These are phyloP conservation scores for Ogataea parapolymorpha DNA, from an alignment of 805 yeast species.

Conservation along the genomic window DNA sequence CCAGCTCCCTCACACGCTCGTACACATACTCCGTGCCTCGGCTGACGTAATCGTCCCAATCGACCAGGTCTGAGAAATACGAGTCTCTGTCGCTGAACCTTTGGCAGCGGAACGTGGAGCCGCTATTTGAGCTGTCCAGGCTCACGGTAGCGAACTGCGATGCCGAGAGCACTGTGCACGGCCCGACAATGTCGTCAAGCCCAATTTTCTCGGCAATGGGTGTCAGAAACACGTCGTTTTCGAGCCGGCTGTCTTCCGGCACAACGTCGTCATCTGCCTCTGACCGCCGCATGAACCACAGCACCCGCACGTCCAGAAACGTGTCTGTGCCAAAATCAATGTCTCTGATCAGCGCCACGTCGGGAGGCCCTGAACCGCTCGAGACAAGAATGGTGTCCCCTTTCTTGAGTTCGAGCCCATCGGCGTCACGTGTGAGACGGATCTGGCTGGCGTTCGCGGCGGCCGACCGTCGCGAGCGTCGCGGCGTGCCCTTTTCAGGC, in stretches of 20 bases:
- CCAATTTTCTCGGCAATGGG: slow-evolving; percentile 45
- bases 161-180: slow-evolving; percentile 43
- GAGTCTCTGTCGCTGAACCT: slow-evolving; percentile 39
- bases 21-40: slow-evolving; percentile 32
- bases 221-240: slow-evolving; percentile 54
- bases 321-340: slow-evolving; percentile 48
- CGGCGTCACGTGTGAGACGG: slow-evolving; percentile 40
- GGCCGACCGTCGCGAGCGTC: slow-evolving; percentile 20
- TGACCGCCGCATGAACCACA: slow-evolving; percentile 42
- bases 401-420: slow-evolving; percentile 44
- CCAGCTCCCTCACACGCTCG: slow-evolving; percentile 29
- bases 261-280: slow-evolving; percentile 37
- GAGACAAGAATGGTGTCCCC: slow-evolving; percentile 52
- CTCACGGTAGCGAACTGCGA: slow-evolving; percentile 33
- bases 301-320: slow-evolving; percentile 45
- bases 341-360: slow-evolving; percentile 49
- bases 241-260: slow-evolving; percentile 26
- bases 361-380: slow-evolving; percentile 33
- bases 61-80: slow-evolving; percentile 35
- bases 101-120: slow-evolving; percentile 38
- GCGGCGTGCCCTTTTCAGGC: slow-evolving; percentile 1
- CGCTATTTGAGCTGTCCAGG: slow-evolving; percentile 35
- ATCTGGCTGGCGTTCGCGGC: slow-evolving; percentile 12
- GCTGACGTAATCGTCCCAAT: slow-evolving; percentile 35
- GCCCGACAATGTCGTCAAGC: slow-evolving; percentile 40